Conservation (phyloP, 2,329 filamentous ascomycete genomes). For the Boeremia exigua region DNA sequence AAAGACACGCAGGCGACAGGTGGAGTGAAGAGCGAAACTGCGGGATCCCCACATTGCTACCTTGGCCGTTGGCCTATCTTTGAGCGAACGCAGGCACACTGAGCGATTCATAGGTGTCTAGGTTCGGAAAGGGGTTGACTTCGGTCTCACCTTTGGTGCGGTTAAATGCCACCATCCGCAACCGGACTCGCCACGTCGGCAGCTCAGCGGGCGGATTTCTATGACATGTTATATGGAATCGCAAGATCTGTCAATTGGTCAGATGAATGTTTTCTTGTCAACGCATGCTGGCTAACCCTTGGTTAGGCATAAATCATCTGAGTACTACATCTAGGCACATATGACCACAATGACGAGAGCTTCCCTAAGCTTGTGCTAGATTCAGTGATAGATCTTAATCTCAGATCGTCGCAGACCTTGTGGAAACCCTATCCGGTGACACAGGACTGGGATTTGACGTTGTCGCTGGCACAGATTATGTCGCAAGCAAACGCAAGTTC, state of each 20-base stretch:
- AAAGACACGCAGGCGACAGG: not conserved
- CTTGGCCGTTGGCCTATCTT: not conserved
- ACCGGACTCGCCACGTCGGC: constrained; percentile 11
- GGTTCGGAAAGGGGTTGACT: constrained; percentile 12
- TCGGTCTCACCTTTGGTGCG: constrained; percentile 2
- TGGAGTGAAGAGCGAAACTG: not conserved
- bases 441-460: not conserved
- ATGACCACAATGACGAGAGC: too few relatives aligned
- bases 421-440: not conserved
- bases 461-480: not conserved
- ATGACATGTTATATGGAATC: not conserved
- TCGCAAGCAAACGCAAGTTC: not conserved
- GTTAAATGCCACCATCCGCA: constrained; percentile 4
- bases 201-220: constrained; percentile 2
- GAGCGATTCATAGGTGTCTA: not conserved
- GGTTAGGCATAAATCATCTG: not conserved
- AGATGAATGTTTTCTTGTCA: not conserved
- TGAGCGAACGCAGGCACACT: not conserved
- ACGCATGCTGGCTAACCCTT: not conserved
- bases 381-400: not conserved
- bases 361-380: not conserved
- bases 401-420: not conserved
- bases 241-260: not conserved
- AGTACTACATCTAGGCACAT: not conserved
- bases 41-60: constrained; percentile 5